A percentile compares a stretch with the other conserved stretches of the same genome.
phyloP scores from a whole-genome alignment of 768 basidiomycete genomes.

The Boletus coccyginus region DNA sequence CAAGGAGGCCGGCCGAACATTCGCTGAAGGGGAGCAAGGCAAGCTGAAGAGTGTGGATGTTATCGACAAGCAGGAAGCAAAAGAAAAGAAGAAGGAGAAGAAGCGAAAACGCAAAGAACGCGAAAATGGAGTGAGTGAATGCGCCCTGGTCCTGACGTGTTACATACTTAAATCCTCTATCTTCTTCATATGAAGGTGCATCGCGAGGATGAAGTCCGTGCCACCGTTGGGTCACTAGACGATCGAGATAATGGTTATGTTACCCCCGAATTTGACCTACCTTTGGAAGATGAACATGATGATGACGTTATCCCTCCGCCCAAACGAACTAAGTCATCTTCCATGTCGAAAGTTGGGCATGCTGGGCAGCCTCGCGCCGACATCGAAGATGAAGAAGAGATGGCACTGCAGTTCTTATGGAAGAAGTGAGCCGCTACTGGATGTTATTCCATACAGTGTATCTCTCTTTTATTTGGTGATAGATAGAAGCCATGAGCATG shows the following conservation, averaged over 20 bases:
- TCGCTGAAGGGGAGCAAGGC: conserved; percentile 69
- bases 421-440: conserved; percentile 17
- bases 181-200: conserved; percentile 15
- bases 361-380: conserved; percentile 20
- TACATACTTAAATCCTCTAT: neutral
- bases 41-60: conserved; percentile 71
- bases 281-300: conserved; percentile 38
- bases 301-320: conserved; percentile 23
- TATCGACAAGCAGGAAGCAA: conserved; percentile 77
- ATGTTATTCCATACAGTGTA: conserved; percentile 1
- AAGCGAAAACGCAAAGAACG: conserved; percentile 88
- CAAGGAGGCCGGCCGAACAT: conserved; percentile 62
- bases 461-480: neutral
- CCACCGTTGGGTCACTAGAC: conserved; percentile 35
- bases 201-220: conserved; percentile 24
- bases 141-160: neutral
- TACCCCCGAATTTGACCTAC: conserved; percentile 66
- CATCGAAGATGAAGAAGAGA: conserved; percentile 56
- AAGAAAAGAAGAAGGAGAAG: conserved; percentile 87
- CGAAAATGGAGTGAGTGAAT: conserved; percentile 41
- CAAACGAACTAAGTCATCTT: conserved; percentile 32
- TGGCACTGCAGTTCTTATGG: conserved; percentile 61
- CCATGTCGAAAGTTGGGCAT: conserved; percentile 29
- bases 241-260: conserved; percentile 69
- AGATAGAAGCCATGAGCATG: neutral